Evolutionary conservation across 305 asterid species (phyloP), one percentile per base, ranked within the genome.

Genomic region (Fraxinus nigra): DNA sequence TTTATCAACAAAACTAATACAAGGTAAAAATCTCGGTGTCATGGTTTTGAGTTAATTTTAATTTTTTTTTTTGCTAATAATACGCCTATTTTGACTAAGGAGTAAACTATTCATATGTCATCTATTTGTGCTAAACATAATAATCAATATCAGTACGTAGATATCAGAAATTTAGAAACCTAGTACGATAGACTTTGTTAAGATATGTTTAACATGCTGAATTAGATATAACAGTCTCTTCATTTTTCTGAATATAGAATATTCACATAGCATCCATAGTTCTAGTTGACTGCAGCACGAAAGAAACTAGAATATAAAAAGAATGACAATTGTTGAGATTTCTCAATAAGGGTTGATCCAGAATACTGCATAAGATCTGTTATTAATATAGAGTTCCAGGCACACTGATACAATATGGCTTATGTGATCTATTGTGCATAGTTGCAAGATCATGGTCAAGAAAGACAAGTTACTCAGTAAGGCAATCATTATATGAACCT

Each of bases 401-500:
- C 37, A 26, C 35, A 35, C 38, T 59, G 33, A 61, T 70, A 78
- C 75, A 65, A 35, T 46, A 75, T 56, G 59, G 79, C 72, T 9
- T 38, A 63, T 24, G 48, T 14, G 59, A 67, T 37, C 72, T 11
- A 11, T 65, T 26, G 37, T 28, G 18, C 75, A n/a, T 26, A 13
- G 75, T 67, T 65, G 73, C 83, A 77, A 72, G 38, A 63, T 43
- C 75, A 22, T 80, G 77, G 56, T 81, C 72, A 16, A 82, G 74
- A 75, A 79, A 85, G 73, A 37, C 28, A 10, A 24, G 16, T 0
- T 75, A n/a, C 35, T 34, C 30, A 51, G 65, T 32, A 10, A 6
- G 56, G 34, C 40, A 69, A 26, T 33, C 78, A 35, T 3, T 67
- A 9, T 28, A 54, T 70, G 72, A 7, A 67, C 30, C 5, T 51